Conservation (phyloP, 441 rosid species). For the Mallotus repandus region DNA sequence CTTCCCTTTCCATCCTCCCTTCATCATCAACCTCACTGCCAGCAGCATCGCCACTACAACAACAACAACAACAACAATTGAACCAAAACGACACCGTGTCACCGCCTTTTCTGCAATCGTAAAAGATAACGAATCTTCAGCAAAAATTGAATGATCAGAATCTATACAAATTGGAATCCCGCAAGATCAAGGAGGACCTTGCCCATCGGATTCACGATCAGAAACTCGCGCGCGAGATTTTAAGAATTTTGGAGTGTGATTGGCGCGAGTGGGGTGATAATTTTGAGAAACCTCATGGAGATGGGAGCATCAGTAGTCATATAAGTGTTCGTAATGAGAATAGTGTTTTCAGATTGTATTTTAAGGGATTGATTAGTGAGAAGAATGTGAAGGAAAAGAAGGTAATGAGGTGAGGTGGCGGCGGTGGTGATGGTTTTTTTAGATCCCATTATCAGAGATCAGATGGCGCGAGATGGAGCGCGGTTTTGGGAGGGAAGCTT, state of each 20-base stretch:
- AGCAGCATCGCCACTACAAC: conserved; percentile 18
- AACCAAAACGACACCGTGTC: background rate
- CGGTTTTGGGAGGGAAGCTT: too few relatives aligned
- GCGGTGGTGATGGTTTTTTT: too few relatives aligned
- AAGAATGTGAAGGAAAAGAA: conserved; percentile 29
- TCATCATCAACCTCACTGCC: conserved; percentile 36
- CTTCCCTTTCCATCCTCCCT: conserved; percentile 48
- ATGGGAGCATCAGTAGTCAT: conserved; percentile 19
- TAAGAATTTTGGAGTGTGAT: conserved; percentile 44
- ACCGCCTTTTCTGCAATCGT: conserved; percentile 29
- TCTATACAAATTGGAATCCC: conserved; percentile 32
- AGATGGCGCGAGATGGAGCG: too few relatives aligned
- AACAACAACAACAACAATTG: background rate
- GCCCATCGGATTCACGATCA: conserved; percentile 66
- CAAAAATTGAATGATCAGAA: conserved; percentile 48
- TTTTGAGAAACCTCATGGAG: conserved; percentile 41
- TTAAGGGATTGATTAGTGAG: conserved; percentile 64
- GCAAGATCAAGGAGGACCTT: conserved; percentile 40
- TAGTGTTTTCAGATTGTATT: conserved; percentile 46
- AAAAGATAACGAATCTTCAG: conserved; percentile 45
- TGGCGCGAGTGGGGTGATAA: conserved; percentile 54
- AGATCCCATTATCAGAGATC: too few relatives aligned
- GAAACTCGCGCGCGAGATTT: conserved; percentile 49
- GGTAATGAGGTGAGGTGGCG: too few relatives aligned
- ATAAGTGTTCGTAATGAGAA: background rate